Evolutionary conservation across 2,329 filamentous ascomycete species (phyloP).

Genomic region (Aspergillus sp.): DNA sequence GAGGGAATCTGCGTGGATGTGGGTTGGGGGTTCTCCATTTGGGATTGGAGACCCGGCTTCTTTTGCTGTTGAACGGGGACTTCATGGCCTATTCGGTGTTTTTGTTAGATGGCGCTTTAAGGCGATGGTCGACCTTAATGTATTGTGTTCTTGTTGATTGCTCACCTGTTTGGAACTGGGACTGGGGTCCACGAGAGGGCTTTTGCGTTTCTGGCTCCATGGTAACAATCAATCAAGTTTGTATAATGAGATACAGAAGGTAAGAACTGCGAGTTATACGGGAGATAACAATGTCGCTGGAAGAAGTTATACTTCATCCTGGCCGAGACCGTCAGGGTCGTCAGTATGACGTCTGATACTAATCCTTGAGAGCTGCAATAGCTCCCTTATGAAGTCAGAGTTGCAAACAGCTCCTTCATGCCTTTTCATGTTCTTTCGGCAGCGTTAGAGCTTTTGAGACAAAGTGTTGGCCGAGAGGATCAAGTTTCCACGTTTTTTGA

Average conservation of each 20-base stretch:
- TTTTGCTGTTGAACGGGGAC: slow-evolving; percentile 54
- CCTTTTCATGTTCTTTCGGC: slow-evolving; percentile 9
- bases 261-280: too few relatives aligned
- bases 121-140: background rate
- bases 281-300: background rate
- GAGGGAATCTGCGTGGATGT: slow-evolving; percentile 66
- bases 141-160: background rate
- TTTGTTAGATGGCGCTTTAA: background rate
- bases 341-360: slow-evolving; percentile 8
- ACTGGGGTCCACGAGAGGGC: slow-evolving; percentile 18
- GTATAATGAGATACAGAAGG: background rate
- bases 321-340: background rate
- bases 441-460: background rate
- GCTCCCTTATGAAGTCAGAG: slow-evolving; percentile 2
- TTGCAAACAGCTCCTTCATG: slow-evolving; percentile 17
- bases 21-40: slow-evolving; percentile 59
- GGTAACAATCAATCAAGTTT: background rate
- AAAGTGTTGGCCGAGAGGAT: background rate
- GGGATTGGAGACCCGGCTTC: slow-evolving; percentile 53
- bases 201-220: slow-evolving; percentile 20
- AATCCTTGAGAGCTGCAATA: background rate
- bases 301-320: background rate
- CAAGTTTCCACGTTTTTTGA: background rate
- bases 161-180: slow-evolving; percentile 36
- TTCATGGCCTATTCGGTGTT: slow-evolving; percentile 44